Conservation (phyloP, 345 rosid genomes). For the Salix arbutifolia region DNA sequence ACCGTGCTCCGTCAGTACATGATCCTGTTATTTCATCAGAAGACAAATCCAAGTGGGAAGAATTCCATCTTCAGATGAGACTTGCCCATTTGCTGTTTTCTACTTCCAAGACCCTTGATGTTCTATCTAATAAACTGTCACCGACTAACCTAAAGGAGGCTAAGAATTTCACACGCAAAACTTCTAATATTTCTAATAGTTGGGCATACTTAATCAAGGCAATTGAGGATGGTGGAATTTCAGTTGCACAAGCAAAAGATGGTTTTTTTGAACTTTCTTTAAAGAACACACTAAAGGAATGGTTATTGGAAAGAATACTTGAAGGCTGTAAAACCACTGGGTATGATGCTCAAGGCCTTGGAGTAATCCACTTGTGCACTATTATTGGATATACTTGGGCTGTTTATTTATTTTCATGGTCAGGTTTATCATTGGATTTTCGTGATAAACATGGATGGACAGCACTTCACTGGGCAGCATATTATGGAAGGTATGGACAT, state of each 20-base stretch:
- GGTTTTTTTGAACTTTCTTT: constrained; percentile 58
- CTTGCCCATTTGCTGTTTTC: constrained; percentile 76
- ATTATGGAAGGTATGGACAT: constrained; percentile 58
- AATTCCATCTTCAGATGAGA: constrained; percentile 65
- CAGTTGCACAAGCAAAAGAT: constrained; percentile 62
- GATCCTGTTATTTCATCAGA: constrained; percentile 35
- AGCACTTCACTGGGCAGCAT: constrained; percentile 99
- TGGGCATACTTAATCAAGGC: constrained; percentile 73
- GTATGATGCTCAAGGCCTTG: constrained; percentile 72
- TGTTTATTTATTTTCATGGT: constrained; percentile 56
- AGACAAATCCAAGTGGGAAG: constrained; percentile 58
- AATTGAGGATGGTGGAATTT: constrained; percentile 42
- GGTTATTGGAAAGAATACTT: constrained; percentile 79
- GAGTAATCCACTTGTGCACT: constrained; percentile 87
- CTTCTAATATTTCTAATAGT: constrained; percentile 45
- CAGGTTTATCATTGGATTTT: constrained; percentile 71
- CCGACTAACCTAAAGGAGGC: constrained; percentile 53
- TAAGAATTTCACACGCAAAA: constrained; percentile 48
- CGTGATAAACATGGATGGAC: constrained; percentile 97
- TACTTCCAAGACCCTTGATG: constrained; percentile 52
- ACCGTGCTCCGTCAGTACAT: constrained; percentile 37
- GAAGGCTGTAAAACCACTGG: constrained; percentile 53
- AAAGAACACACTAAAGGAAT: constrained; percentile 71
- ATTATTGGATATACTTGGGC: constrained; percentile 92
- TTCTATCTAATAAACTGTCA: constrained; percentile 50